phyloP scores from a whole-genome alignment of 768 basidiomycete species.

The Daedalea quercina region DNA sequence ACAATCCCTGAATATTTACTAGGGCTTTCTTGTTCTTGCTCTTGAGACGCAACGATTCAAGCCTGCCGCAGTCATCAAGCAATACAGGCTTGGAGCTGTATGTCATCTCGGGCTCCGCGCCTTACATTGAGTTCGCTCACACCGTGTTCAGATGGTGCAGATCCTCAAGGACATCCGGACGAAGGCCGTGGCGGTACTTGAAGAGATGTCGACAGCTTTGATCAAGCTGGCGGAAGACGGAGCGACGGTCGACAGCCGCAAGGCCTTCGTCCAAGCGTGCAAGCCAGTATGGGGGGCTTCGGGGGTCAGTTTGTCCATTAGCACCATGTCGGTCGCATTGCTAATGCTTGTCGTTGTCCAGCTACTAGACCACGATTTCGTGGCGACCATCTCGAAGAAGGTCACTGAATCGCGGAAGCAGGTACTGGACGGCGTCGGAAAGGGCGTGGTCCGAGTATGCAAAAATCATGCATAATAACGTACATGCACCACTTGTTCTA shows the following conservation, averaged over 20 bases:
- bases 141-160: constrained; percentile 47
- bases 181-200: constrained; percentile 43
- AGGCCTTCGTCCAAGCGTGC: constrained; percentile 46
- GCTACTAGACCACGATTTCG: constrained; percentile 62
- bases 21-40: constrained; percentile 70
- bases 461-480: constrained; percentile 24
- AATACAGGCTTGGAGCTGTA: constrained; percentile 68
- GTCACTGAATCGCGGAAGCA: constrained; percentile 66
- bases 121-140: neutral
- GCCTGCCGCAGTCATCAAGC: constrained; percentile 56
- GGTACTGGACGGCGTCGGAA: constrained; percentile 63
- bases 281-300: constrained; percentile 28
- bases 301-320: constrained; percentile 24
- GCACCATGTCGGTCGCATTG: neutral
- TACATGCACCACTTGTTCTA: neutral
- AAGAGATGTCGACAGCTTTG: constrained; percentile 50
- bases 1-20: neutral
- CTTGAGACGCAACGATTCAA: constrained; percentile 75
- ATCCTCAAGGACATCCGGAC: constrained; percentile 58
- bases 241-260: constrained; percentile 45
- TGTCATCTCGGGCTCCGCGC: constrained; percentile 18
- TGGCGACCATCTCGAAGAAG: constrained; percentile 54
- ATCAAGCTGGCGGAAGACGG: constrained; percentile 44
- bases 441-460: constrained; percentile 55
- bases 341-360: neutral